Percentiles rank a stretch among this genome's conserved stretches.
phyloP scores from a whole-genome alignment of 148 eudicot genomes.

The Tetragonia tetragonoides region DNA sequence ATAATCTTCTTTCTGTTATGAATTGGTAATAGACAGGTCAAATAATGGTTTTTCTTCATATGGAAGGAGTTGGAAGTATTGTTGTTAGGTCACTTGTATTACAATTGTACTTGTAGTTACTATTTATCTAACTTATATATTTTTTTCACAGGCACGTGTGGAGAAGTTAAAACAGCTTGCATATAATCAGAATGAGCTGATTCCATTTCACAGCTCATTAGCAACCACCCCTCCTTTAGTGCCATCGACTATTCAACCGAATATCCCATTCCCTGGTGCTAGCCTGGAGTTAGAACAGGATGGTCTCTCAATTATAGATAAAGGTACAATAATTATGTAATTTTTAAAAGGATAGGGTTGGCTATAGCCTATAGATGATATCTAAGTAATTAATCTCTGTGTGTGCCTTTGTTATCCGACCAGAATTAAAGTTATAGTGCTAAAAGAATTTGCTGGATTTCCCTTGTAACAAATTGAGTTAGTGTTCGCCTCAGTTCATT shows the following conservation, averaged over 20 bases:
- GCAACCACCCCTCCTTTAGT: slow-evolving; percentile 9
- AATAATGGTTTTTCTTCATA: background rate
- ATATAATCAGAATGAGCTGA: slow-evolving; percentile 37
- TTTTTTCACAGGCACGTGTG: slow-evolving; percentile 48
- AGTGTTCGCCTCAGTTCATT: too few species aligned
- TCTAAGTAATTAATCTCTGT: background rate
- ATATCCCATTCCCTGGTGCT: slow-evolving; percentile 2
- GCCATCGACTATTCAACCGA: slow-evolving; percentile 16
- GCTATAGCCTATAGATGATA: background rate
- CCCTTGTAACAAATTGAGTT: background rate
- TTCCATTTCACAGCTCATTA: slow-evolving; percentile 27
- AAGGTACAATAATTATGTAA: slow-evolving; percentile 27
- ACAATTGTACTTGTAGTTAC: background rate
- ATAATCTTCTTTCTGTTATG: background rate
- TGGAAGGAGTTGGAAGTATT: background rate
- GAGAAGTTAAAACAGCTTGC: slow-evolving; percentile 50
- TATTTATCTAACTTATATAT: slow-evolving; percentile 5
- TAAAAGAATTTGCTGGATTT: background rate
- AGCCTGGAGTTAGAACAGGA: slow-evolving; percentile 21
- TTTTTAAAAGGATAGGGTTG: background rate
- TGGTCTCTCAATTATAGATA: slow-evolving; percentile 24
- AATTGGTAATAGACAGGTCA: background rate
- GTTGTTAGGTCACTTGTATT: background rate
- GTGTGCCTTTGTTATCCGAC: background rate
- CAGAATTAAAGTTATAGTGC: background rate